Conservation (phyloP, 768 basidiomycete species). For the Boletus reticulatus region DNA sequence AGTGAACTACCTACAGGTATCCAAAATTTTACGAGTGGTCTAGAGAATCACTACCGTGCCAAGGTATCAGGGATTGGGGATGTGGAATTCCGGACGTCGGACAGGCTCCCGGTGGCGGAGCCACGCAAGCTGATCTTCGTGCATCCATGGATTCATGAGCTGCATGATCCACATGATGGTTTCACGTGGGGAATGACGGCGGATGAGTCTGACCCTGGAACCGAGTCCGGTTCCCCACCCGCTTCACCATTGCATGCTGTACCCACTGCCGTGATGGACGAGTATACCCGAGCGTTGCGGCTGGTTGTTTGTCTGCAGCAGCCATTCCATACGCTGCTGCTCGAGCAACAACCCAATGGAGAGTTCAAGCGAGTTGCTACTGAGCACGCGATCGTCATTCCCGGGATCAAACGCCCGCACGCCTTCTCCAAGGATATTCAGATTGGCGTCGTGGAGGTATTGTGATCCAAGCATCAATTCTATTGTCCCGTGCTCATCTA, state of each 20-base stretch:
- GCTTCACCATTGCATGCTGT: background rate
- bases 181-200: background rate
- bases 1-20: no score
- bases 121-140: background rate
- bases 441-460: no score
- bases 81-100: background rate
- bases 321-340: background rate
- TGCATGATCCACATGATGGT: background rate
- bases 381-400: no score
- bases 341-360: no score
- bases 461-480: no score
- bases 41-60: no score
- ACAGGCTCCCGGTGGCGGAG: background rate
- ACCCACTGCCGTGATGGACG: background rate
- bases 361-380: no score
- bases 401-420: no score
- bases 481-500: no score
- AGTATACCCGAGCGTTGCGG: background rate
- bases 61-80: background rate
- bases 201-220: background rate
- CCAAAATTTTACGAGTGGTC: no score
- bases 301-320: background rate
- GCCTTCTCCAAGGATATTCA: no score
- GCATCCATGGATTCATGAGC: conserved; percentile 8
- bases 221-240: background rate